Evolutionary conservation across 2,329 filamentous ascomycete genomes (phyloP).

Genomic region (Fusarium mundagurra): DNA sequence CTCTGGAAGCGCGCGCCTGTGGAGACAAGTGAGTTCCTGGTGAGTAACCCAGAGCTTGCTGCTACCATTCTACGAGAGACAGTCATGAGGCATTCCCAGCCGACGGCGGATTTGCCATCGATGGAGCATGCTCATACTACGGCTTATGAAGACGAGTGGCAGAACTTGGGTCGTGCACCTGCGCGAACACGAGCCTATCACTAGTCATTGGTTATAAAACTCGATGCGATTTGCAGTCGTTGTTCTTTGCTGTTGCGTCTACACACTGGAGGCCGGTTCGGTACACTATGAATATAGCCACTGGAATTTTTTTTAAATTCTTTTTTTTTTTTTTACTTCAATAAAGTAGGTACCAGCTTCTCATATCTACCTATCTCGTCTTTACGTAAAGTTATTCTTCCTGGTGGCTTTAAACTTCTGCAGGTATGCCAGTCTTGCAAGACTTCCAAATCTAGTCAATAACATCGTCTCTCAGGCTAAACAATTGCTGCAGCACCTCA

Average conservation of each 20-base stretch:
- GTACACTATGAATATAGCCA: background rate
- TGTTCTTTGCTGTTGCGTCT: background rate
- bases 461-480: slow-evolving; percentile 76
- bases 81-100: slow-evolving; percentile 51
- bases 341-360: background rate
- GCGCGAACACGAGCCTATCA: background rate
- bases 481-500: slow-evolving; percentile 80
- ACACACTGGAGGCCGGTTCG: background rate
- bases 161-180: slow-evolving; percentile 7
- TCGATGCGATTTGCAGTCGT: background rate
- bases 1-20: slow-evolving; percentile 55
- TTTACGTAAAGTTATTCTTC: background rate
- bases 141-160: slow-evolving; percentile 20
- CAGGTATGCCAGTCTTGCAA: background rate
- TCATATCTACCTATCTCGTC: slow-evolving; percentile 1
- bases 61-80: slow-evolving; percentile 60
- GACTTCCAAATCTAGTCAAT: slow-evolving; percentile 58
- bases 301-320: background rate
- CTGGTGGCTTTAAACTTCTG: background rate
- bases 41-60: slow-evolving; percentile 57
- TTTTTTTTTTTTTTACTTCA: background rate
- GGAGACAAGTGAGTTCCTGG: slow-evolving; percentile 55
- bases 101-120: slow-evolving; percentile 52
- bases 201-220: background rate
- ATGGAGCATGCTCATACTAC: slow-evolving; percentile 50